A percentile compares a stretch with the other conserved stretches of the same genome.
Conservation (phyloP, 805 yeast species). For the Zygotorulaspora florentina region DNA sequence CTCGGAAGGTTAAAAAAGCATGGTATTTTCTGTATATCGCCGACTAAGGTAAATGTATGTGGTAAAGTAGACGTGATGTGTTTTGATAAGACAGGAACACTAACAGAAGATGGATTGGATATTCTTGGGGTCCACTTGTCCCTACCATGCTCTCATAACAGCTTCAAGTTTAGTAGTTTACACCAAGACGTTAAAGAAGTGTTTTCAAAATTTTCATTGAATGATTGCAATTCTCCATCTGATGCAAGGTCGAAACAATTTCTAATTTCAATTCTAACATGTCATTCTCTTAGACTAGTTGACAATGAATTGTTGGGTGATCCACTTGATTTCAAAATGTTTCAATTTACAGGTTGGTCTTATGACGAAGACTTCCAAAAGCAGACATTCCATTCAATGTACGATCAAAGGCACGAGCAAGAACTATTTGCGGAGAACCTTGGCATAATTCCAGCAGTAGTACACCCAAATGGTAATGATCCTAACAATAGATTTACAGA, state of each 20-base stretch:
- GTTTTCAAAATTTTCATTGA: conserved; percentile 28
- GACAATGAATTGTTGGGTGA: conserved; percentile 86
- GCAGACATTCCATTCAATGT: conserved; percentile 35
- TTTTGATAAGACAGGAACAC: conserved; percentile 95
- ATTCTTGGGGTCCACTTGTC: conserved; percentile 60
- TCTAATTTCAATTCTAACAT: conserved; percentile 47
- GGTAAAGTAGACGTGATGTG: conserved; percentile 88
- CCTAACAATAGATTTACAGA: conserved; percentile 35
- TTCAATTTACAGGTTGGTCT: conserved; percentile 78
- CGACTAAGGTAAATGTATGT: conserved; percentile 92
- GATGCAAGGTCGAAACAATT: conserved; percentile 32
- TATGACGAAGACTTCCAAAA: conserved; percentile 61
- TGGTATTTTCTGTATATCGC: conserved; percentile 83
- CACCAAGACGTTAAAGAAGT: conserved; percentile 21
- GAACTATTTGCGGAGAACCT: conserved; percentile 40
- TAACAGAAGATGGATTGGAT: conserved; percentile 95
- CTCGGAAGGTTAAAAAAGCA: conserved; percentile 64
- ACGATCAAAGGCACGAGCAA: conserved; percentile 39
- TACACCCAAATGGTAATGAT: conserved; percentile 39
- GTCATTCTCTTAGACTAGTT: conserved; percentile 81
- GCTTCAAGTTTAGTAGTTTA: conserved; percentile 28
- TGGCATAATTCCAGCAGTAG: conserved; percentile 47
- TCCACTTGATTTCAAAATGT: conserved; percentile 91
- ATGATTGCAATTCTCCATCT: conserved; percentile 29
- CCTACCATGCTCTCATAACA: conserved; percentile 18